Conservation (phyloP, 495 filamentous ascomycete species). For the Xylaria castorea region DNA sequence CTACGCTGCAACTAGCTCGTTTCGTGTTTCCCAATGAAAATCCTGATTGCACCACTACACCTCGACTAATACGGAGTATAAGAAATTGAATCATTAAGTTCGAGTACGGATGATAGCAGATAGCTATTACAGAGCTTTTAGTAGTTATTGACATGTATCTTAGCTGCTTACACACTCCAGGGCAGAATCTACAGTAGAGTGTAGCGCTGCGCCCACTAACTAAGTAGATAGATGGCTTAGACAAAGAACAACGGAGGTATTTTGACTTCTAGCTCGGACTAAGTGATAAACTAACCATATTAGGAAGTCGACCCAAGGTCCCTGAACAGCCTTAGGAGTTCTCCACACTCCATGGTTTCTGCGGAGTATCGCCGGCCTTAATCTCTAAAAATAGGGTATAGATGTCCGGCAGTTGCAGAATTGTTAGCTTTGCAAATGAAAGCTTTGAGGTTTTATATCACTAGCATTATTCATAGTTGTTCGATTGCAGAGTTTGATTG, state of each 20-base stretch:
- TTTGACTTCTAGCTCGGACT: neutral
- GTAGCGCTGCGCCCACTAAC: neutral
- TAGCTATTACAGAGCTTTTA: neutral
- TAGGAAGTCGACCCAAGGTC: neutral
- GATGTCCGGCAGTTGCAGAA: conserved; percentile 3
- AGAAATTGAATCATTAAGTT: neutral
- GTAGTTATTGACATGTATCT: neutral
- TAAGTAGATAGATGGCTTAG: conserved; percentile 5
- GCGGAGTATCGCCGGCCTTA: conserved; percentile 1
- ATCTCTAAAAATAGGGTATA: conserved; percentile 21
- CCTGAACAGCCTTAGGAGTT: neutral
- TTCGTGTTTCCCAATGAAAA: neutral
- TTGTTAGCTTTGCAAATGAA: neutral
- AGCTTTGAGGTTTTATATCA: neutral
- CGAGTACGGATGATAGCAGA: neutral
- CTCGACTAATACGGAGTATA: too few relatives aligned
- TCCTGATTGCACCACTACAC: neutral
- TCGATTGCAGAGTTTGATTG: too few relatives aligned
- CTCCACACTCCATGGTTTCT: neutral
- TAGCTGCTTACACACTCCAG: neutral
- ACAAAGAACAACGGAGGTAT: neutral
- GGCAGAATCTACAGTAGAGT: neutral
- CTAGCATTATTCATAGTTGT: neutral
- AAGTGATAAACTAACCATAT: neutral
- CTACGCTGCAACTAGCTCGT: neutral